Base-by-base conservation (phyloP, 805 yeast genomes). In the Sungouiozyma ichnusensis region DNA sequence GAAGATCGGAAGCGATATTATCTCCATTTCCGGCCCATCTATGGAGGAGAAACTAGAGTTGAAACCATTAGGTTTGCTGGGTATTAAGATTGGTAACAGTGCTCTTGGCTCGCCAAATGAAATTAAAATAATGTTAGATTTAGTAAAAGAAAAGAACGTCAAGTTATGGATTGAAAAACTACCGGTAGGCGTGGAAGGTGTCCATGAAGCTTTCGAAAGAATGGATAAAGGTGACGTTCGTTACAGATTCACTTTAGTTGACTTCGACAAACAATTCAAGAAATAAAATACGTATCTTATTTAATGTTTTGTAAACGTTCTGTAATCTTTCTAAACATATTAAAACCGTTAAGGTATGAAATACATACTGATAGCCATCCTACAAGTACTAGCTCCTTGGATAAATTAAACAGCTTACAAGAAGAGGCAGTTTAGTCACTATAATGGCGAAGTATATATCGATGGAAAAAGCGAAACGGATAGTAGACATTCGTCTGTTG, bases 101-200 rank as follows among this genome's bases (percentile, higher is more conserved):
- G 51, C 37, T 17, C 55, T 73, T 47, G 79, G 79, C 29, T 62
- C 73, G 38, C 66, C 65, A 48, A 47, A 51, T 8, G 79, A 75
- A 53, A 69, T 72, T 36, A 52, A 59, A 31, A 66, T 67, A 38
- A 67, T 75, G 73, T 62, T 76, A 50, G 51, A 70, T 18, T 45
- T 76, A 40, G 76, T 75, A 27, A 69, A 71, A 6, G 62, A 72
- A 37, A 55, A 72, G 36, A 58, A 66, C 20, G 58, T 74, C 45
- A 66, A 66, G 48, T 72, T 77, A 19, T 71, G 75, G 77, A 59
- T 73, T 41, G 79, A 75, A 60, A 68, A 66, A 32, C 54, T 74
- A 20, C 74, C 71, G 20, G 67, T 75, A 37, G 55, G 58, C 44
- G 76, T 64, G 49, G 65, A 58, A 34, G 65, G 65, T 48, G 70